A percentile compares a stretch with the other conserved stretches of the same genome.
Conservation (phyloP, 208 protist genomes). For the Eutreptiella sp. region DNA sequence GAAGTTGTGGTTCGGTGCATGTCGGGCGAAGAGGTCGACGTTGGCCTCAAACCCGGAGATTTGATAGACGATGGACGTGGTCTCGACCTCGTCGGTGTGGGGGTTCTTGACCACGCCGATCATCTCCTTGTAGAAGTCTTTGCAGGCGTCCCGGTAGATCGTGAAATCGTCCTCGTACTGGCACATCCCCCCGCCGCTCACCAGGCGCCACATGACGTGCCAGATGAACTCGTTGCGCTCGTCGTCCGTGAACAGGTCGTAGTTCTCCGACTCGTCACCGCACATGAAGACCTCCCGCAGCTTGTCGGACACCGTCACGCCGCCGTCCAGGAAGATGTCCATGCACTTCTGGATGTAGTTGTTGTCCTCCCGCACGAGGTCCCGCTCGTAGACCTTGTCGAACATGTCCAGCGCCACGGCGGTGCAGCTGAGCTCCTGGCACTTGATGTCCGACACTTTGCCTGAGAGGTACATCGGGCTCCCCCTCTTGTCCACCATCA, state of each 20-base stretch:
- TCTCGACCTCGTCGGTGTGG: not conserved
- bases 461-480: too few relatives aligned
- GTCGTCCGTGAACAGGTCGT: constrained; percentile 41
- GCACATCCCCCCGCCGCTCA: constrained; percentile 60
- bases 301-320: constrained; percentile 56
- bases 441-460: too few relatives aligned
- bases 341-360: constrained; percentile 35
- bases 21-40: constrained; percentile 2
- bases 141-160: constrained; percentile 44
- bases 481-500: not conserved
- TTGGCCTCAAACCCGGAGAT: not conserved
- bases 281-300: constrained; percentile 56
- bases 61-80: not conserved
- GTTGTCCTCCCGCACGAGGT: constrained; percentile 5
- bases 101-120: constrained; percentile 40
- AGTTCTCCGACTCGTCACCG: constrained; percentile 32
- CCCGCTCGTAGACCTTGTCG: constrained; percentile 14
- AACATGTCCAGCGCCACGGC: constrained; percentile 3
- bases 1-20: constrained; percentile 11
- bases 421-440: not conserved
- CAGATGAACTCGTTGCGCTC: constrained; percentile 56
- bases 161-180: constrained; percentile 65
- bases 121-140: constrained; percentile 44
- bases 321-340: constrained; percentile 51
- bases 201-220: constrained; percentile 57